phyloP scores from a whole-genome alignment of 2,329 filamentous ascomycete species.

The Botrytis galanthina region DNA sequence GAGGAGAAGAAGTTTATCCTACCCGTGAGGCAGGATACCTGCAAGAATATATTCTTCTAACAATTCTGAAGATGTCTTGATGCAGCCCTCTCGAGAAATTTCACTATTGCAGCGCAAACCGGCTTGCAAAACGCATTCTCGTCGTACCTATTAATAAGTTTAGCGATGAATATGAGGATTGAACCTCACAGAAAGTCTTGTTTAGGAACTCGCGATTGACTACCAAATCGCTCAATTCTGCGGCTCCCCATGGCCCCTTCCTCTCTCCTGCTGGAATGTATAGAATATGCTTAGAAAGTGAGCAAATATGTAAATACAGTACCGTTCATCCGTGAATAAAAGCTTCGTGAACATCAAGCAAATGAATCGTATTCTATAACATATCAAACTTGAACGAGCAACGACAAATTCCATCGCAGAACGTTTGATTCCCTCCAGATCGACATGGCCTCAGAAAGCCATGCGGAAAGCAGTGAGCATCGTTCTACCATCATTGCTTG shows the following conservation, averaged over 20 bases:
- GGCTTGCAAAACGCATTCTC: background rate
- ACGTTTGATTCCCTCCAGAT: background rate
- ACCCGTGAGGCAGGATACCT: background rate
- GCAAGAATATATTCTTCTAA: background rate
- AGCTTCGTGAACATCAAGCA: background rate
- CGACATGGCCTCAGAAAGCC: background rate
- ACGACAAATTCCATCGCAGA: background rate
- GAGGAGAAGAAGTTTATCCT: background rate
- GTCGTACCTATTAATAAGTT: background rate
- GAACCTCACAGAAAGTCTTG: background rate
- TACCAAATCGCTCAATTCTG: background rate
- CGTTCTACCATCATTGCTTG: background rate
- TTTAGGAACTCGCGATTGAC: background rate
- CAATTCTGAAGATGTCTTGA: background rate
- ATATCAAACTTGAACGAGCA: background rate
- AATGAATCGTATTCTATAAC: background rate
- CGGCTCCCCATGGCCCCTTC: background rate
- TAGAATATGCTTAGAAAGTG: rapidly evolving
- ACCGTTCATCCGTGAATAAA: background rate
- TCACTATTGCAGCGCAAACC: background rate
- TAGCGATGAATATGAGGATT: background rate
- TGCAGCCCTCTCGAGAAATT: background rate
- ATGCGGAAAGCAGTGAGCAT: background rate
- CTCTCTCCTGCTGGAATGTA: background rate
- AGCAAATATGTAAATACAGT: background rate